These are phyloP conservation scores for Fusarium sp. DNA, from an alignment of 2,329 filamentous ascomycete species.

Conservation along the genomic window DNA sequence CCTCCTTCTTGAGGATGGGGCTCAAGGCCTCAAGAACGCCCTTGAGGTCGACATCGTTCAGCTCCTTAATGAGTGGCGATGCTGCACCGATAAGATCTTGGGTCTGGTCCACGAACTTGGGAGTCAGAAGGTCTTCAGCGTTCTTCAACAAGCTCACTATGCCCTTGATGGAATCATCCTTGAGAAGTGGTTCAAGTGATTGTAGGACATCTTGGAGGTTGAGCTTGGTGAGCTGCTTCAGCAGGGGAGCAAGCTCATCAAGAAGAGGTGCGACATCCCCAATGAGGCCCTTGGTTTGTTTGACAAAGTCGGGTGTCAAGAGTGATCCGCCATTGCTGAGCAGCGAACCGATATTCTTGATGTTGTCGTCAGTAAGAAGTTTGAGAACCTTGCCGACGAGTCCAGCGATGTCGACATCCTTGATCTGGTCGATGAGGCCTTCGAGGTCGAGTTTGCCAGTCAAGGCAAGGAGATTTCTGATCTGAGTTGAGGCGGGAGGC, in stretches of 20 bases:
- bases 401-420: constrained; percentile 50
- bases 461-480: constrained; percentile 48
- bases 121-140: constrained; percentile 48
- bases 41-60: constrained; percentile 25
- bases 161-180: constrained; percentile 34
- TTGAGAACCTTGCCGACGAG: constrained; percentile 50
- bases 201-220: constrained; percentile 53
- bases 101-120: constrained; percentile 43
- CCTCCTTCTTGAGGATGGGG: constrained; percentile 21
- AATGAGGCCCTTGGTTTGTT: constrained; percentile 43
- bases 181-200: constrained; percentile 54
- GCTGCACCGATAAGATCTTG: constrained; percentile 37
- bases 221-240: constrained; percentile 50
- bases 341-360: constrained; percentile 53
- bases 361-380: constrained; percentile 51
- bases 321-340: constrained; percentile 55
- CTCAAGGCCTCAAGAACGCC: constrained; percentile 19
- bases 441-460: constrained; percentile 53
- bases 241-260: constrained; percentile 49
- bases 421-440: constrained; percentile 51
- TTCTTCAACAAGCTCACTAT: constrained; percentile 51
- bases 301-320: constrained; percentile 49
- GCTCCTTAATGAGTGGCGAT: constrained; percentile 21
- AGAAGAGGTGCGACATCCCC: constrained; percentile 52
- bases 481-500: constrained; percentile 54